phyloP scores from a whole-genome alignment of 768 basidiomycete species.

The Podaxis carcinomalis region DNA sequence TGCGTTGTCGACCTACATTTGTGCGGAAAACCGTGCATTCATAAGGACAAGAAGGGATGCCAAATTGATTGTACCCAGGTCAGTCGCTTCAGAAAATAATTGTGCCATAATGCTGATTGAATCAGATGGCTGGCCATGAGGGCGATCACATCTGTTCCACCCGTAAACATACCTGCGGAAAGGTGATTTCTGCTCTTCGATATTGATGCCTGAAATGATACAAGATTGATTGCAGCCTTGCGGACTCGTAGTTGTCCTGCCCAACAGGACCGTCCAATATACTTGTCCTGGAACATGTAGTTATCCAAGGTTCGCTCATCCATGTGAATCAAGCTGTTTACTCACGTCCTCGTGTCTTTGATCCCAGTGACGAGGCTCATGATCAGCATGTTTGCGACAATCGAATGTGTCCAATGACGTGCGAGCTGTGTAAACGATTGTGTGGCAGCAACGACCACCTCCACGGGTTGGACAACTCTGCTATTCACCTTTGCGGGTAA shows the following conservation, averaged over 20 bases:
- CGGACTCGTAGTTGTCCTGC: conserved; percentile 21
- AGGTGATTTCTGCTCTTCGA: conserved; percentile 26
- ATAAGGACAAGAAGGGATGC: conserved; percentile 47
- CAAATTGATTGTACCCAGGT: conserved; percentile 50
- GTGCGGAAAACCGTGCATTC: conserved; percentile 48
- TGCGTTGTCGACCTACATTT: conserved; percentile 48
- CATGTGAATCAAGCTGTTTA: background rate
- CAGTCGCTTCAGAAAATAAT: background rate
- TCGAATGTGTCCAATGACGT: conserved; percentile 47
- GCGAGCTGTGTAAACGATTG: conserved; percentile 51
- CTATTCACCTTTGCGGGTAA: conserved; percentile 58
- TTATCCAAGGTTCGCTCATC: conserved; percentile 31
- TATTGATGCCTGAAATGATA: background rate
- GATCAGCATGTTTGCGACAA: conserved; percentile 45
- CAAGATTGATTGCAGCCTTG: conserved; percentile 32
- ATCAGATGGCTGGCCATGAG: conserved; percentile 41
- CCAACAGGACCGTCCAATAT: conserved; percentile 25
- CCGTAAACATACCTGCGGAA: conserved; percentile 49
- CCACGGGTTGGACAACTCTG: conserved; percentile 38
- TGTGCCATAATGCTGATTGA: background rate
- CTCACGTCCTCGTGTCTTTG: background rate
- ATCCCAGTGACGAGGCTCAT: conserved; percentile 40
- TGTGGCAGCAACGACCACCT: conserved; percentile 47
- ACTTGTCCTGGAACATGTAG: conserved; percentile 39
- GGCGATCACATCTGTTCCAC: conserved; percentile 55